Percentiles rank a stretch among this genome's conserved stretches.
Evolutionary conservation across 116 monocot genomes (phyloP).

Genomic region (Papilionanthe hybrid): DNA sequence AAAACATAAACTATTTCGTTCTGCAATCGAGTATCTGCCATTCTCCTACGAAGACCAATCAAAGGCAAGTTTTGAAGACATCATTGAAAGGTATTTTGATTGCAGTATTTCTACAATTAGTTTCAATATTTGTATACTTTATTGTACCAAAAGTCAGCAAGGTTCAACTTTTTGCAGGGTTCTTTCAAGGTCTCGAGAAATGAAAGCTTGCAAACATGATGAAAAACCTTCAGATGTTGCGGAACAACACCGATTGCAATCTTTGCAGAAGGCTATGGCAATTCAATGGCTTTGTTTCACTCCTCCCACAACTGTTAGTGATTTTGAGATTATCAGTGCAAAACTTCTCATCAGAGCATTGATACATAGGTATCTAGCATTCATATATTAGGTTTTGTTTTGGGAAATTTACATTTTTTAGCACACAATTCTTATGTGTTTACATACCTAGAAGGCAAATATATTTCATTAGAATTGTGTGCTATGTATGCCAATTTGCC

Average conservation of each 20-base stretch:
- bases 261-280: constrained; percentile 86
- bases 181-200: constrained; percentile 80
- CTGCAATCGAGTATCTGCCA: constrained; percentile 82
- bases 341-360: constrained; percentile 87
- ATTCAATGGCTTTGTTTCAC: constrained; percentile 99
- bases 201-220: constrained; percentile 41
- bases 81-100: constrained; percentile 73
- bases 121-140: neutral
- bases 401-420: too few relatives aligned
- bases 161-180: constrained; percentile 39
- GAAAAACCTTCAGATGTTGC: constrained; percentile 59
- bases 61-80: constrained; percentile 83
- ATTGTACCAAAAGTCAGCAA: neutral
- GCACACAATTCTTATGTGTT: too few relatives aligned
- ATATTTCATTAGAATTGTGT: too few relatives aligned
- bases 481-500: too few relatives aligned
- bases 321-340: constrained; percentile 60
- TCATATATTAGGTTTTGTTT: neutral
- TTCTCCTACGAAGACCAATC: constrained; percentile 60
- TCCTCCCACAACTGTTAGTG: constrained; percentile 69
- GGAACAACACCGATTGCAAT: constrained; percentile 75
- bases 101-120: neutral
- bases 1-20: constrained; percentile 87
- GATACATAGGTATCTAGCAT: constrained; percentile 60
- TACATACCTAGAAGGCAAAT: too few relatives aligned